Base-by-base conservation (phyloP, 108 stramenopile species). In the Nitzschia sp. region DNA sequence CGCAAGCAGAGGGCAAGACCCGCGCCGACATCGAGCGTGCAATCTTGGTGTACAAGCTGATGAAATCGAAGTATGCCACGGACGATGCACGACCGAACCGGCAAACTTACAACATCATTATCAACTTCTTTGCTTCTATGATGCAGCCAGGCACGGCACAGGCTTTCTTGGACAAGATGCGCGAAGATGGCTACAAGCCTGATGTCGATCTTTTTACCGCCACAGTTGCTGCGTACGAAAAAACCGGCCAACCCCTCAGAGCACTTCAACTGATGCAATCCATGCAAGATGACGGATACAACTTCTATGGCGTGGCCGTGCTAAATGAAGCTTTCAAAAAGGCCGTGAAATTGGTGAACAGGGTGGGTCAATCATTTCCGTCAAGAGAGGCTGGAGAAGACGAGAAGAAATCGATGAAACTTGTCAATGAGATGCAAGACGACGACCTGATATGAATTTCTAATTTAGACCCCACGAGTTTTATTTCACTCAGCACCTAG, bases 201-300 rank as follows among this genome's bases (percentile, higher is more conserved):
- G 89, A 93, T 38, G 92, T 93, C 3, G 87, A 93, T 60, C 70
- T 93, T 26, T 90, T 80, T 71, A 90, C 92, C 19, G 48, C 77
- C 23, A 87, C 86, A 17, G 89, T 93, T 6, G 63, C 89, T 24
- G 79, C 92, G 28, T 90, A 88, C 53, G 92, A 93, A 71, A 77
- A 84, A 19, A 75, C 75, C 31, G 78, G 84, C n/a, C 86, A 90
- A 36, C 92, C 89, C 17, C 76, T 84, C 55, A 82, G 83, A 64
- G 92, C 92, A 0, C 47, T 93, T 31, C 54, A 74, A 13, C 70
- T 93, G 47, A 93, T 93, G 92, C 87, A 93, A 71, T 64, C 79
- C 35, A 93, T 93, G 89, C 71, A 78, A 46, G 78, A 84, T 33
- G 85, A 87, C 23, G 92, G 92, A 21, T 89, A 84, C 64, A 84